A percentile compares a stretch with the other conserved stretches of the same genome.
phyloP scores from a whole-genome alignment of 169 alveolate genomes.

The Toxoplasma gondii region DNA sequence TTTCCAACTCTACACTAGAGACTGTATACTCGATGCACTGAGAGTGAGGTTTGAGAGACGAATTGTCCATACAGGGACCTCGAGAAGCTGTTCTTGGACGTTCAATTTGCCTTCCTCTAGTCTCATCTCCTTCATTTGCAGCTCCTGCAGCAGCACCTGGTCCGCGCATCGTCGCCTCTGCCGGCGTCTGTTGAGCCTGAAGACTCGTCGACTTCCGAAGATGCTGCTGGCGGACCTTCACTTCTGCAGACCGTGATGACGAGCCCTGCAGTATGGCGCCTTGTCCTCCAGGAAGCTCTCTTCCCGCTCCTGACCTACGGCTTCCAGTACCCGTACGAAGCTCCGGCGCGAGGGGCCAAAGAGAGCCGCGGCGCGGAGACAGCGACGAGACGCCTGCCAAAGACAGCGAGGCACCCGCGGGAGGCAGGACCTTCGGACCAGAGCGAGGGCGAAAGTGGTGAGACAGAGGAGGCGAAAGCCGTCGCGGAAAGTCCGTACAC shows the following conservation, averaged over 20 bases:
- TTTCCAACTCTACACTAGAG: too few relatives aligned
- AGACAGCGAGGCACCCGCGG: background rate
- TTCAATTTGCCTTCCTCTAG: too few relatives aligned
- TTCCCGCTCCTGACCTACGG: constrained; percentile 64
- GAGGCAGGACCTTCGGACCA: background rate
- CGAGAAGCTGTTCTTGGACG: too few relatives aligned
- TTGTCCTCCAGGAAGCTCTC: constrained; percentile 48
- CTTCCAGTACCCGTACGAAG: constrained; percentile 56
- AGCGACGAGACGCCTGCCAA: background rate
- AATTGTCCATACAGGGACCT: too few relatives aligned
- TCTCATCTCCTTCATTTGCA: background rate
- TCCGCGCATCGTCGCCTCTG: constrained; percentile 40
- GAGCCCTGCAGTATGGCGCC: constrained; percentile 55
- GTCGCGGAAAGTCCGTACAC: constrained; percentile 26
- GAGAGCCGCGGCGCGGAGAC: background rate
- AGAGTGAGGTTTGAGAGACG: too few relatives aligned
- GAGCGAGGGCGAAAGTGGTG: too few relatives aligned
- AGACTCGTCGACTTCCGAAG: background rate
- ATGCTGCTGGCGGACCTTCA: background rate
- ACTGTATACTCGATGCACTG: too few relatives aligned
- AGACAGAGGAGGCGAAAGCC: background rate
- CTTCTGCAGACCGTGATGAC: background rate
- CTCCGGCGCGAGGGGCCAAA: background rate
- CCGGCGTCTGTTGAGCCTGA: background rate
- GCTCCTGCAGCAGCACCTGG: constrained; percentile 1